phyloP scores from a whole-genome alignment of 768 basidiomycete species.

The Termitomyces sp. region DNA sequence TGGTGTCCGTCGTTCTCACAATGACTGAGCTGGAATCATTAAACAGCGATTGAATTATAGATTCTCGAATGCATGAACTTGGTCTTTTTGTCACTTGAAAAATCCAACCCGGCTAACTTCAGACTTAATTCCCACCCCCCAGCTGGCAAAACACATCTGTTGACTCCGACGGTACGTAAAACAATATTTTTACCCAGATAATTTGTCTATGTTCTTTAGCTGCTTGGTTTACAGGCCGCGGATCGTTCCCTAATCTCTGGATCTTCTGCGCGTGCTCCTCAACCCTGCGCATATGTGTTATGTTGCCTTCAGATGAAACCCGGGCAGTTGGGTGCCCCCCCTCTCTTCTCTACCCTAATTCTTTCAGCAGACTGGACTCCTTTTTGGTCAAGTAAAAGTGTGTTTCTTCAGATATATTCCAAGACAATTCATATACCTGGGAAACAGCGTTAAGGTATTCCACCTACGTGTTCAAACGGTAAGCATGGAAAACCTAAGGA shows the following conservation, averaged over 20 bases:
- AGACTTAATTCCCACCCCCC: conserved; percentile 2
- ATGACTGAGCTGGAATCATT: neutral
- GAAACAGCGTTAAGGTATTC: neutral
- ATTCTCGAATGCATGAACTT: too few species aligned
- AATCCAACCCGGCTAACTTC: neutral
- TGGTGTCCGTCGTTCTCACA: neutral
- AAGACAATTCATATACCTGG: neutral
- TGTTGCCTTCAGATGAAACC: conserved; percentile 6
- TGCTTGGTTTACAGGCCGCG: conserved; percentile 14
- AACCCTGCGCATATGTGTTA: conserved; percentile 7
- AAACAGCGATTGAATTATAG: too few species aligned
- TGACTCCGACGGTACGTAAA: conserved; percentile 17
- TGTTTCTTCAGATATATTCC: neutral
- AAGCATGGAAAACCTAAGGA: neutral
- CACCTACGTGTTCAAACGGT: neutral
- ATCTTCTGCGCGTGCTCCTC: conserved; percentile 8
- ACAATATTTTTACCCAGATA: conserved; percentile 12
- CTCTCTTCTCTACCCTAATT: neutral
- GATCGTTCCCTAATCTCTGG: conserved; percentile 13
- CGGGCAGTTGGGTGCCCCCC: neutral
- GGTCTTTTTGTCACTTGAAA: neutral
- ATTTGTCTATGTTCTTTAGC: conserved; percentile 15
- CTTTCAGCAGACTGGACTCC: neutral
- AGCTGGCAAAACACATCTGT: conserved; percentile 2
- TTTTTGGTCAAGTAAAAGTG: conserved; percentile 1